phyloP scores from a whole-genome alignment of 2,329 filamentous ascomycete genomes.

The Zymoseptoria passerinii region DNA sequence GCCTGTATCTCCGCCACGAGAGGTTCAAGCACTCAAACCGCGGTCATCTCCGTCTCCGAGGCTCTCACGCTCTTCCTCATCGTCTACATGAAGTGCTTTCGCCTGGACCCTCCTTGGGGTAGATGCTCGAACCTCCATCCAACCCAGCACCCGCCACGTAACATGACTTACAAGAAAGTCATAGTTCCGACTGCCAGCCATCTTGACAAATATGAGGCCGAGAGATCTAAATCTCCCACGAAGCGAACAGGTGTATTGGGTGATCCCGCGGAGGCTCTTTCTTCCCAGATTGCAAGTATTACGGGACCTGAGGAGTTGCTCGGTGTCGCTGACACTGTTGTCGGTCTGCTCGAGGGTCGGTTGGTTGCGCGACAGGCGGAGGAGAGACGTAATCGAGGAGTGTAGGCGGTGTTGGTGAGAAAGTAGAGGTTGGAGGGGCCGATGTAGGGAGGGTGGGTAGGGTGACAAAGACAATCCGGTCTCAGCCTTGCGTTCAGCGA shows the following conservation, averaged over 20 bases:
- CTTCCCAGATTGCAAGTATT: not conserved
- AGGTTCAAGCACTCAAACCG: not conserved
- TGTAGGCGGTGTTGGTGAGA: not conserved
- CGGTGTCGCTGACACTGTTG: not conserved
- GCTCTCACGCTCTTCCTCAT: not conserved
- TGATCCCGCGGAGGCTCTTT: not conserved
- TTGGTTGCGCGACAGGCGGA: not conserved
- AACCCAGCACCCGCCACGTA: too few species aligned
- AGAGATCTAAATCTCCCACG: not conserved
- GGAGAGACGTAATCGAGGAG: not conserved
- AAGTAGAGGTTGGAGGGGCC: not conserved
- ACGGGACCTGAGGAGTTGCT: not conserved
- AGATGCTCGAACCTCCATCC: not conserved
- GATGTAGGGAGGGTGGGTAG: not conserved
- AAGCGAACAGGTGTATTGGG: not conserved
- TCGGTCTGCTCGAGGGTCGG: not conserved
- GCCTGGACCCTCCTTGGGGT: not conserved
- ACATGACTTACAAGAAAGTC: conserved; percentile 76
- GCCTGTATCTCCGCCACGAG: not conserved
- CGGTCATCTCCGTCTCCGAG: not conserved
- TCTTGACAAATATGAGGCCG: conserved; percentile 35
- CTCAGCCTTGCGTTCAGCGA: not conserved
- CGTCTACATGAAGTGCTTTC: not conserved
- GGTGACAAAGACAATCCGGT: not conserved
- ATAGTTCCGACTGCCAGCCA: conserved; percentile 98